Evolutionary conservation across 208 protist species (phyloP), one percentile per base, ranked within the genome.

Genomic region (Trypanosoma caninum): DNA sequence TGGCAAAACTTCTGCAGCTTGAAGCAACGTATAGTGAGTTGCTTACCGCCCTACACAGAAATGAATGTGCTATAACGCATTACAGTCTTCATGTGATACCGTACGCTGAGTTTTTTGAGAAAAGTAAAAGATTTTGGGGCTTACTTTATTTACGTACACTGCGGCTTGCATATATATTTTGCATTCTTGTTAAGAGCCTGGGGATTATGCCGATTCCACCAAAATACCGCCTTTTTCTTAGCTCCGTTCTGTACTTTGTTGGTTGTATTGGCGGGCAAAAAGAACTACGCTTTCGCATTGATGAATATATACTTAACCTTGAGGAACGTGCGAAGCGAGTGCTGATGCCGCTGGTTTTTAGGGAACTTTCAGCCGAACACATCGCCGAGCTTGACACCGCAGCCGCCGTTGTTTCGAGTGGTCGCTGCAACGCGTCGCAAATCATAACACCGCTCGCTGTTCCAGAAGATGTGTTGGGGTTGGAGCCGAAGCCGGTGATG

Each of bases 251-350:
- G 11, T 33, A 72, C n/a, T 84, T 93, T 48, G 48, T 81, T 3
- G 72, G 76, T 1, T 93, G 82, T 65, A 54, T 69, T n/a, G 83
- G 82, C 9, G 87, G 87, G 18, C 83, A 93, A 54, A 78, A 79
- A 2, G 82, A 93, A 74, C 67, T 93, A 68, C 73, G 79, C 2
- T 54, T 58, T 31, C 80, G 84, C 47, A 59, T 89, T 27, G 58
- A 60, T 23, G 57, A 87, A 41, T 67, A 81, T 51, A 59, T 90
- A 27, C 35, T 93, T n/a, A 81, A 87, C 4, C 54, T 93, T 1
- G 57, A 72, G 37, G 83, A 90, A 69, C 74, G 87, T n/a, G 77
- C 74, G 0, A 89, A 88, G 62, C 56, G 62, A n/a, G 82, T 85
- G 33, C 72, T 70, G n/a, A 62, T 89, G 63, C 76, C 68, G 25